Base-by-base conservation (phyloP, 345 rosid species). In the Heritiera littoralis region DNA sequence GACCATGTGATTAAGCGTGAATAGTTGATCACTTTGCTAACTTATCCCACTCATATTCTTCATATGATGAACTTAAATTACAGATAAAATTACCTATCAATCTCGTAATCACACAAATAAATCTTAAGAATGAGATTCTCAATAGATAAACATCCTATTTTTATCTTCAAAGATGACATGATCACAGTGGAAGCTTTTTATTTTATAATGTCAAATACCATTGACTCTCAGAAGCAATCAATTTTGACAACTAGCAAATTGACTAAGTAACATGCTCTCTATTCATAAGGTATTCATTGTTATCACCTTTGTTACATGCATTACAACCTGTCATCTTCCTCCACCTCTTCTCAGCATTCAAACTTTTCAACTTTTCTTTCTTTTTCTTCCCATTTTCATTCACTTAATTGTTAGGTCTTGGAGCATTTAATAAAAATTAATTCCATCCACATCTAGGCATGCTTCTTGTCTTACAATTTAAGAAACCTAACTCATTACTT, bases 201-300 rank as follows among this genome's bases (percentile, higher is more conserved):
- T 51, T 58, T 35, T 35, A 3, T 3, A 1, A 4, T 69, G 70
- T 17, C 49, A 61, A 1, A 35, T 30, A 2, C 35, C 38, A 1
- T 79, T 75, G 85, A 76, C 82, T 63, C 54, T 35, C 13, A 12
- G 11, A 70, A 71, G 70, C 77, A 71, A 55, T 82, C 46, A 56
- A 71, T 82, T 35, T 79, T 65, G 82, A 79, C 75, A 76, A 64
- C 80, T 15, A 41, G 56, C 67, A 75, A 79, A 61, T 55, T 55
- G 78, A 28, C 38, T 35, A 35, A 35, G 38, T 40, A 56, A 32
- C 65, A 46, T 49, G 18, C 35, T 35, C 51, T 58, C 52, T 28
- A 68, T 14, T n/a, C 38, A 35, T 2, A 58, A 70, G 40, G 30
- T 46, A 30, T 75, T 82, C 23, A 69, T 52, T 79, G 70, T 18